Percentiles rank a stretch among this genome's conserved stretches.
These are phyloP conservation scores for Verticillium albo-atrum DNA, from an alignment of 2,329 filamentous ascomycete species.

Conservation along the genomic window DNA sequence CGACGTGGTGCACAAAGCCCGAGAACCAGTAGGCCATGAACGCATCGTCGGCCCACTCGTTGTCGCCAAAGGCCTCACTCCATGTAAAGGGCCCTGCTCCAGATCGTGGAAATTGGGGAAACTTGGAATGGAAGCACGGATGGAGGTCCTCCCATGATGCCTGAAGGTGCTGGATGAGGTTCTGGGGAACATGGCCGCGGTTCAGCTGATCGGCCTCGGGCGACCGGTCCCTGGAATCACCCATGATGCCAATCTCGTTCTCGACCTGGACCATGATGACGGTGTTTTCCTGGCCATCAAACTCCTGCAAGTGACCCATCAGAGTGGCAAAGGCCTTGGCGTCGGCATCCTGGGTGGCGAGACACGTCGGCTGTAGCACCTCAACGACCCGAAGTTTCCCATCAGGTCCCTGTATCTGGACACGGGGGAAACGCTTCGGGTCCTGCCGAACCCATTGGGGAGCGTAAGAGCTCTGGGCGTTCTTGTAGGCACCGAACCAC, in stretches of 20 bases:
- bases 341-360: no score
- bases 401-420: background rate
- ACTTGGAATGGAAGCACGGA: no score
- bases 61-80: background rate
- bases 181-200: background rate
- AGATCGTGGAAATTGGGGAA: no score
- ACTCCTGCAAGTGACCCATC: background rate
- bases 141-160: no score
- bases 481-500: conserved; percentile 3
- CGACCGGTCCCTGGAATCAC: background rate
- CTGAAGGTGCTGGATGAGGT: no score
- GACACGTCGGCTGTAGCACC: no score
- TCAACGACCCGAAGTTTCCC: background rate
- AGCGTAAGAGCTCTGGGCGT: background rate
- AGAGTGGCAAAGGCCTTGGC: no score
- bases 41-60: background rate
- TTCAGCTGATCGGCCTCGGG: background rate
- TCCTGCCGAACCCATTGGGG: conserved; percentile 1
- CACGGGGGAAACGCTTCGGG: background rate
- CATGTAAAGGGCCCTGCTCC: background rate
- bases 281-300: background rate
- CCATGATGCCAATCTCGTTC: background rate
- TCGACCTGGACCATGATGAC: conserved; percentile 3
- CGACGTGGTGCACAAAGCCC: background rate
- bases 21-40: background rate